Evolutionary conservation across 1,284 basidiomycete genomes (phyloP).

Genomic region (Ustilago bromivora): DNA sequence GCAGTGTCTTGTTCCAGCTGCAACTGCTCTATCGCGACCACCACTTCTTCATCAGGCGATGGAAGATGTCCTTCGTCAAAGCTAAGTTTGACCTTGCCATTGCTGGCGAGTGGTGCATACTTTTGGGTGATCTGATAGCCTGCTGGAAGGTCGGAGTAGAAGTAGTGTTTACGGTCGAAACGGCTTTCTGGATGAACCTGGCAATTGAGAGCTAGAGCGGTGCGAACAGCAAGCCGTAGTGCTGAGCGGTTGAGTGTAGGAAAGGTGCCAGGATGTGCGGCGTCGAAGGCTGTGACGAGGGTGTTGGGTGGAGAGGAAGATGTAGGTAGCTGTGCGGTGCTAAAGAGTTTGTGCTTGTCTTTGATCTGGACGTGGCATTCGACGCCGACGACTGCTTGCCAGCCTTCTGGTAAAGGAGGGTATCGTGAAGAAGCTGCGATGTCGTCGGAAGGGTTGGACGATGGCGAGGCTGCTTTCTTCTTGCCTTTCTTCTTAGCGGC

Average conservation of each 20-base stretch:
- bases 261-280: slow-evolving; percentile 90
- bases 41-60: slow-evolving; percentile 70
- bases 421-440: slow-evolving; percentile 24
- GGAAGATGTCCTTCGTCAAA: slow-evolving; percentile 63
- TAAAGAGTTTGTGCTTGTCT: slow-evolving; percentile 89
- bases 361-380: slow-evolving; percentile 96
- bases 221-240: slow-evolving; percentile 82
- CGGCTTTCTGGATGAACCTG: slow-evolving; percentile 71
- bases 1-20: slow-evolving; percentile 98
- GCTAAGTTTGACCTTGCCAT: slow-evolving; percentile 76
- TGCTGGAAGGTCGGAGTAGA: slow-evolving; percentile 92
- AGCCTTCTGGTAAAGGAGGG: slow-evolving; percentile 56
- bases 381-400: slow-evolving; percentile 83
- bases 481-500: slow-evolving; percentile 43
- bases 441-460: background rate
- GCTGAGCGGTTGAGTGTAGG: slow-evolving; percentile 83
- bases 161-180: slow-evolving; percentile 94
- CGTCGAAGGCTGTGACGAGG: slow-evolving; percentile 85
- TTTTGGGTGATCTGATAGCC: slow-evolving; percentile 98
- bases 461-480: slow-evolving; percentile 16
- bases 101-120: slow-evolving; percentile 84
- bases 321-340: slow-evolving; percentile 73
- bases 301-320: slow-evolving; percentile 77
- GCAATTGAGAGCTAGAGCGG: slow-evolving; percentile 84
- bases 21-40: slow-evolving; percentile 88